Evolutionary conservation across 116 monocot species (phyloP).

Genomic region (Dioscorea cayenensis): DNA sequence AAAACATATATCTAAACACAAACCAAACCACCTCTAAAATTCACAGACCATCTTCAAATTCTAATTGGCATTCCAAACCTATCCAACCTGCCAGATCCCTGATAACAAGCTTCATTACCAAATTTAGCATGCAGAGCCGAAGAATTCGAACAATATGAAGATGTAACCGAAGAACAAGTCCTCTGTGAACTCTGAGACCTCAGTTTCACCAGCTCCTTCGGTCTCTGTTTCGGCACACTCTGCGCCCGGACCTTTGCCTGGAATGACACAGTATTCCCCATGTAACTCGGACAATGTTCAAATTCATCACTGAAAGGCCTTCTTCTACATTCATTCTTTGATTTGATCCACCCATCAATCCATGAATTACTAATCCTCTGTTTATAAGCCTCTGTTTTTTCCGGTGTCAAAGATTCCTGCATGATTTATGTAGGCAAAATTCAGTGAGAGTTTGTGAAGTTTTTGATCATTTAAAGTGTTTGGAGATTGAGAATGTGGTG

Average conservation of each 20-base stretch:
- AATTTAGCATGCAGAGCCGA: constrained; percentile 44
- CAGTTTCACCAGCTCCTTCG: background rate
- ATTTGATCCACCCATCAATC: too few species aligned
- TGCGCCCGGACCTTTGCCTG: constrained; percentile 60
- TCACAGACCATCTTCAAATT: background rate
- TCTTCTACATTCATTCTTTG: constrained; percentile 59
- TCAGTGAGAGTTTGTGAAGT: too few species aligned
- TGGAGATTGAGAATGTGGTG: background rate
- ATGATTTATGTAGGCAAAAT: background rate
- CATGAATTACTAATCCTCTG: constrained; percentile 24
- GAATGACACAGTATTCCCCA: constrained; percentile 71
- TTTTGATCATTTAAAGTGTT: too few species aligned
- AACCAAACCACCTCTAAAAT: too few species aligned
- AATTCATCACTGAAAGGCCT: constrained; percentile 42
- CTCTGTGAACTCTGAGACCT: background rate
- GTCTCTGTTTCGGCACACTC: constrained; percentile 36
- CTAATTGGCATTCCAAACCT: constrained; percentile 55
- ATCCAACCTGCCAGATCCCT: constrained; percentile 73
- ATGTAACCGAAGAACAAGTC: too few species aligned
- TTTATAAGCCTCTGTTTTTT: constrained; percentile 42
- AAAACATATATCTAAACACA: too few species aligned
- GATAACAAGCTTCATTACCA: constrained; percentile 58
- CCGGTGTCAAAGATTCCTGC: constrained; percentile 36
- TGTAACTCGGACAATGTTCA: constrained; percentile 62
- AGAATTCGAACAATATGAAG: too few species aligned